These are phyloP conservation scores for Colletotrichum magnum DNA, from an alignment of 2,329 filamentous ascomycete species.

Conservation along the genomic window DNA sequence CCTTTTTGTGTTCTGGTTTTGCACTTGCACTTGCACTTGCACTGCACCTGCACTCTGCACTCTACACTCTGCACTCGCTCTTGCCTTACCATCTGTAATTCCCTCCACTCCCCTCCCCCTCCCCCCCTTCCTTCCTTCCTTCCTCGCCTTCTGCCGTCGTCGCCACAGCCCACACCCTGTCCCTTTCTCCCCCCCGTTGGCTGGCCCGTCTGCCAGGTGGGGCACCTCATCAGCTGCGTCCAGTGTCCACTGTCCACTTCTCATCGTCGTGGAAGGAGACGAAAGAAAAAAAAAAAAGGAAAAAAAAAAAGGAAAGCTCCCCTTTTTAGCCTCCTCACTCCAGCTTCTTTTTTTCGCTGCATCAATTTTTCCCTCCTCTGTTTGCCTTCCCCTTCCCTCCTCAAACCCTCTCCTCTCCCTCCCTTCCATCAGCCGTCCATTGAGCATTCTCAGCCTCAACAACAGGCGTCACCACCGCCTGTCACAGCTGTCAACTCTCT, in stretches of 20 bases:
- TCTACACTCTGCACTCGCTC: too few relatives aligned
- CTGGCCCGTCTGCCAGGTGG: constrained; percentile 30
- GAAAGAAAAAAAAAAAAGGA: constrained; percentile 3
- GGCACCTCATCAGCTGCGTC: constrained; percentile 35
- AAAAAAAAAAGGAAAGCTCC: constrained; percentile 36
- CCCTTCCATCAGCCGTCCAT: constrained; percentile 23
- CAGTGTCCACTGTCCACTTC: constrained; percentile 29
- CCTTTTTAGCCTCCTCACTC: constrained; percentile 39
- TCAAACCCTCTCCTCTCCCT: constrained; percentile 35
- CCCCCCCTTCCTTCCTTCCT: constrained; percentile 8
- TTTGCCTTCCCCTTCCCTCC: constrained; percentile 38
- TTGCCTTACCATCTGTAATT: constrained; percentile 4
- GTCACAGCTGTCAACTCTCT: constrained; percentile 13
- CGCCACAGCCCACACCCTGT: constrained; percentile 12
- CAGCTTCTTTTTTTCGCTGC: constrained; percentile 37
- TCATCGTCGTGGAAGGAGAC: constrained; percentile 28
- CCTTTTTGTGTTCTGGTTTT: too few relatives aligned
- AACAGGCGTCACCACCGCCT: constrained; percentile 18
- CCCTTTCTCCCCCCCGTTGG: constrained; percentile 28
- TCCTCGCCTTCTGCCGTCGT: constrained; percentile 38
- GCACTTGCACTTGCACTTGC: too few relatives aligned
- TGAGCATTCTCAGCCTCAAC: constrained; percentile 22
- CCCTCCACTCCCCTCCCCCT: constrained; percentile 8
- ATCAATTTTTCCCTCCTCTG: constrained; percentile 35
- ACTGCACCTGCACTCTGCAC: too few relatives aligned